Base-by-base conservation (phyloP, 495 filamentous ascomycete genomes). In the Poronia punctata region DNA sequence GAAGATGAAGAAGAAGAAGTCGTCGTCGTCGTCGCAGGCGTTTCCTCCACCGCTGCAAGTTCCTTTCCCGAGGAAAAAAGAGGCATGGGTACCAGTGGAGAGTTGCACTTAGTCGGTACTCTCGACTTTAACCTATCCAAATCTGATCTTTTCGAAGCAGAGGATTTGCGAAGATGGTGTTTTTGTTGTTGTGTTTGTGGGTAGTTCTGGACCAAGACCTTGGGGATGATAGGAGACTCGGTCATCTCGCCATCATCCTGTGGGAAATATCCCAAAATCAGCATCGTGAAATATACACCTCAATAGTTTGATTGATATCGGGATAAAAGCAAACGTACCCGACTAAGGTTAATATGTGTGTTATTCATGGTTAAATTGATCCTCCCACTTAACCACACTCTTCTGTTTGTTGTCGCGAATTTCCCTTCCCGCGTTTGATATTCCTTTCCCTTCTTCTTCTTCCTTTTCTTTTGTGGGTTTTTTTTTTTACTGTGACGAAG, bases 181-280 rank as follows among this genome's bases (percentile, higher is more conserved):
- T n/a, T n/a, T n/a, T n/a, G 29, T 5, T 34, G 20, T 11, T 24
- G 26, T 16, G n/a, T 7, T 2, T 8, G 40, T 21, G 31, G n/a
- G 23, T 38, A 23, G 14, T 11, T 22, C 35, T 32, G 42, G 10
- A 15, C 7, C 10, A 24, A 27, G 15, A 34, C 11, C 11, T 16
- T 25, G 15, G 42, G 42, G 2, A 44, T 26, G 11, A 45, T 30
- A n/a, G 42, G 42, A 4, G 42, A 45, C 28, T 45, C 42, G 17
- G 21, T 18, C 35, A 38, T 45, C 27, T 45, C 42, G 7, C 12
- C 12, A 20, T 11, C 26, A 12, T 45, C 42, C 42, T 45, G 21
- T 28, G 6, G 26, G 26, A 3, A 29, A 11, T 9, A 3, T 18
- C 28, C 19, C 8, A 24, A 24, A 17, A 17, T 5, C 1, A 17